Conservation (phyloP, 177 flowering plant species). For the Vitis hybrid region DNA sequence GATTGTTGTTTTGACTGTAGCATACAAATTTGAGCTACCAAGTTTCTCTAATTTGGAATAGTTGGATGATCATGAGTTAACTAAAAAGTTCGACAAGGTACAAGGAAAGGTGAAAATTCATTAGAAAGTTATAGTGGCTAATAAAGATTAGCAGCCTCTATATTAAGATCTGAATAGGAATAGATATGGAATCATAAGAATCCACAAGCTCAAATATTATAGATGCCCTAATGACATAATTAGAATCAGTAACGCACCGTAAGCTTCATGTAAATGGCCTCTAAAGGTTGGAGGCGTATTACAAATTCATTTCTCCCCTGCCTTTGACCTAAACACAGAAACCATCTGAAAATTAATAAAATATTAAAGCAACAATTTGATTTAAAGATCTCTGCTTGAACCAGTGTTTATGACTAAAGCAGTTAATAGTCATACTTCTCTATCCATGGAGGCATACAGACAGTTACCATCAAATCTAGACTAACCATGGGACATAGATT, state of each 20-base stretch:
- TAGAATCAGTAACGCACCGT: conserved; percentile 47
- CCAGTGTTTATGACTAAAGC: not conserved
- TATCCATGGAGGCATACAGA: too few species aligned
- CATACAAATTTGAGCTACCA: too few species aligned
- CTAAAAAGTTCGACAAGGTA: too few species aligned
- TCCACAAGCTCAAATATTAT: not conserved
- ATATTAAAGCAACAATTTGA: conserved; percentile 2
- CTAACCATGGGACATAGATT: not conserved
- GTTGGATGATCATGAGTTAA: too few species aligned
- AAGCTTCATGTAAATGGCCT: conserved; percentile 97
- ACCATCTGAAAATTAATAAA: not conserved
- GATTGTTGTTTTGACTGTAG: too few species aligned
- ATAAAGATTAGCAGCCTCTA: too few species aligned
- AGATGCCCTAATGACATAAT: not conserved
- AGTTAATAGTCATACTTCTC: too few species aligned
- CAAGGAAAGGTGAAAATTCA: too few species aligned
- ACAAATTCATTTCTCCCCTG: conserved; percentile 97
- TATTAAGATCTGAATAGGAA: too few species aligned
- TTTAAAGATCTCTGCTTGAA: not conserved
- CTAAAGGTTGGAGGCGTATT: conserved; percentile 86
- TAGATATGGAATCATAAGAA: not conserved
- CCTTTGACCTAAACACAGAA: conserved; percentile 52
- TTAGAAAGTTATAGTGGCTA: too few species aligned
- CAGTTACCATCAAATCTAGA: too few species aligned
- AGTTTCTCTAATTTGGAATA: too few species aligned